These are phyloP conservation scores for Alternaria sp. DNA, from an alignment of 2,329 filamentous ascomycete genomes.

Conservation along the genomic window DNA sequence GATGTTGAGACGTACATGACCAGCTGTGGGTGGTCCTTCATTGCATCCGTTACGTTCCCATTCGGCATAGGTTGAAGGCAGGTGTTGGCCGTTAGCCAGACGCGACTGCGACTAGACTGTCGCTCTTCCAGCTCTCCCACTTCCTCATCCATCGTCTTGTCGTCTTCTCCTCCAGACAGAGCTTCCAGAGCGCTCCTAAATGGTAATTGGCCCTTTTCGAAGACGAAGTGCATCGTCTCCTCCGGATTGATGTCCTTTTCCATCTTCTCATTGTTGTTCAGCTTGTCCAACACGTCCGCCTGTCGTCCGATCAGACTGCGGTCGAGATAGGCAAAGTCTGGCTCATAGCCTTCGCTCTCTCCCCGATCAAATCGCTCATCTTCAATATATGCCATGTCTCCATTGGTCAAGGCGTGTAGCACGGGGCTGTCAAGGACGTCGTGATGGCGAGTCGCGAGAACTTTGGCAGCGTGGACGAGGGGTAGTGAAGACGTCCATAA, in stretches of 20 bases:
- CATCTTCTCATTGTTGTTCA: slow-evolving; percentile 71
- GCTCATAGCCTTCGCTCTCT: slow-evolving; percentile 60
- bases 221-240: slow-evolving; percentile 69
- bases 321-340: slow-evolving; percentile 69
- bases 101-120: slow-evolving; percentile 47
- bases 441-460: slow-evolving; percentile 37
- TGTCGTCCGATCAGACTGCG: slow-evolving; percentile 70
- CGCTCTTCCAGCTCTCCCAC: slow-evolving; percentile 29
- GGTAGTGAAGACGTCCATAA: slow-evolving; percentile 67
- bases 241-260: slow-evolving; percentile 70
- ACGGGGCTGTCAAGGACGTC: slow-evolving; percentile 24
- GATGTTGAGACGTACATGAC: slow-evolving; percentile 78
- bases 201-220: slow-evolving; percentile 65
- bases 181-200: slow-evolving; percentile 52
- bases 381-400: slow-evolving; percentile 53
- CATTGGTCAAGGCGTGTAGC: slow-evolving; percentile 43
- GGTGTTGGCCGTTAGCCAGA: slow-evolving; percentile 87
- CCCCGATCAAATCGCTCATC: slow-evolving; percentile 46
- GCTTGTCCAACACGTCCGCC: slow-evolving; percentile 57
- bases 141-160: background rate
- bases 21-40: slow-evolving; percentile 67
- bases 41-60: slow-evolving; percentile 55
- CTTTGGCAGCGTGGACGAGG: slow-evolving; percentile 68
- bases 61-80: slow-evolving; percentile 76
- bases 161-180: slow-evolving; percentile 16